phyloP scores from a whole-genome alignment of 768 basidiomycete genomes.

The Krasilnikovozyma curviuscula region DNA sequence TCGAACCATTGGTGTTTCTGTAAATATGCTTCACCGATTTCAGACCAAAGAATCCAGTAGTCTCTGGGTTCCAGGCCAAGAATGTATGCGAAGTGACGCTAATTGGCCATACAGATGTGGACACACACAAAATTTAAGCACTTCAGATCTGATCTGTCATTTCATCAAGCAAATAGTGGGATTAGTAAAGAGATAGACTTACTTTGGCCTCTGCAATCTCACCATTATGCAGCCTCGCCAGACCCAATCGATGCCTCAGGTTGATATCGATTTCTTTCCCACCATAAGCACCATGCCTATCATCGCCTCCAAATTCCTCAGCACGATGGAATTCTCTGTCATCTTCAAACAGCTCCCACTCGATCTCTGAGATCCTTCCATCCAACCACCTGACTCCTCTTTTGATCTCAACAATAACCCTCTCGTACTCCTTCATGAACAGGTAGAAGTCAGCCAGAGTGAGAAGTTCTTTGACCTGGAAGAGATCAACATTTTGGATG shows the following conservation, averaged over 20 bases:
- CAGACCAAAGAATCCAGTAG: slow-evolving; percentile 10
- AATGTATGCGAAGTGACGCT: slow-evolving; percentile 56
- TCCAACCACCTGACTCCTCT: slow-evolving; percentile 81
- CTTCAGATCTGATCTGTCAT: no score
- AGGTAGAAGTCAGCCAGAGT: slow-evolving; percentile 71
- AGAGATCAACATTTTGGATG: slow-evolving; percentile 24
- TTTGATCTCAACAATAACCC: slow-evolving; percentile 48
- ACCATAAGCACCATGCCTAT: slow-evolving; percentile 20
- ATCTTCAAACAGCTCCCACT: slow-evolving; percentile 67
- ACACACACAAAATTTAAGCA: neutral
- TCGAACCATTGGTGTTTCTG: neutral
- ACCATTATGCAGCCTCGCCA: slow-evolving; percentile 62
- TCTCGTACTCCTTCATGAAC: slow-evolving; percentile 44
- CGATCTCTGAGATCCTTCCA: slow-evolving; percentile 46
- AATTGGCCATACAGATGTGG: slow-evolving; percentile 32
- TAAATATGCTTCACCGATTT: slow-evolving; percentile 9
- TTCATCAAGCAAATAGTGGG: neutral
- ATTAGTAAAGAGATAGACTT: slow-evolving; percentile 13
- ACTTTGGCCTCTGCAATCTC: slow-evolving; percentile 69
- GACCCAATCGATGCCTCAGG: slow-evolving; percentile 61
- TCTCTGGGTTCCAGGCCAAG: slow-evolving; percentile 37
- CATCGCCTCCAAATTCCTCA: slow-evolving; percentile 16
- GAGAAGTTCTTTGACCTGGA: slow-evolving; percentile 50
- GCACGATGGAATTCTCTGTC: slow-evolving; percentile 79
- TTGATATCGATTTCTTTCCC: slow-evolving; percentile 49